Base-by-base conservation (phyloP, 2,329 filamentous ascomycete species). In the Aspergillus hiratsukae region DNA sequence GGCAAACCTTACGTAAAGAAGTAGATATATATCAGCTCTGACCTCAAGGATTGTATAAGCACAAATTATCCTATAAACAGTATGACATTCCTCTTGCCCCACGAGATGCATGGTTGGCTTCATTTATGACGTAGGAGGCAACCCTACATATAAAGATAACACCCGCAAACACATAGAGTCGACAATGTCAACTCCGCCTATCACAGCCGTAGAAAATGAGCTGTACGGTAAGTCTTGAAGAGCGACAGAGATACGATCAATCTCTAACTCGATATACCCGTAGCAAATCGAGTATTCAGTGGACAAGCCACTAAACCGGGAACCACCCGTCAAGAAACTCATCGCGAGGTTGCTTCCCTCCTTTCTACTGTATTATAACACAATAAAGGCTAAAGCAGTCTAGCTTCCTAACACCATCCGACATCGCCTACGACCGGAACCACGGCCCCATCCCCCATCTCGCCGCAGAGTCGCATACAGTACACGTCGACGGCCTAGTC, bases 361-460 rank as follows among this genome's bases (percentile, higher is more conserved):
- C n/a, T n/a, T n/a, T n/a, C n/a, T n/a, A n/a, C n/a, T n/a, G n/a
- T n/a, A n/a, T n/a, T n/a, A n/a, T n/a, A n/a, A 11, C 14, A 35
- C 31, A 37, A 8, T 29, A 40, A 27, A 14, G 10, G 23, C 23
- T 23, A 23, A 23, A 23, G 23, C 23, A 23, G 23, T 23, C 23
- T 23, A 23, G 76, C 50, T 85, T 83, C 67, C 75, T 85, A 48
- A 83, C 82, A 1, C 72, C 69, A 46, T 80, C 80, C 21, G 72
- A 70, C 37, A 74, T 74, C 29, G 77, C 77, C 29, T 86, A 84
- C 64, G 81, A 86, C 65, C 78, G 83, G 29, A 85, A 84, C 56
- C 82, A 84, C 65, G 80, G 79, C 9, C 75, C 78, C 8, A 80
- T 83, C 29, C 81, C 81, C 1, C 72, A 80, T 56, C 67, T 83